Conservation (phyloP, 441 rosid genomes). For the Brassica balearica region DNA sequence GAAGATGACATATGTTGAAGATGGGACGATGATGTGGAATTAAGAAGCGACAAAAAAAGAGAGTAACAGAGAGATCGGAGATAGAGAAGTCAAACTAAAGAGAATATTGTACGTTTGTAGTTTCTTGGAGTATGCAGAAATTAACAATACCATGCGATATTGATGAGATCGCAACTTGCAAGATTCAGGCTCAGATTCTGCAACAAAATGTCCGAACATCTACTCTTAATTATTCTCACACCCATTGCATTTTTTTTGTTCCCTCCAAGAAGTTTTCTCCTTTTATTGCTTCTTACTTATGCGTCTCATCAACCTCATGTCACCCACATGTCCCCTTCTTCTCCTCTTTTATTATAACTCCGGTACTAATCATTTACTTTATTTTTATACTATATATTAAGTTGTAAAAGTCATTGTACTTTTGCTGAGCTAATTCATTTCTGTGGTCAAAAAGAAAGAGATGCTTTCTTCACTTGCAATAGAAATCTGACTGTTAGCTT, state of each 20-base stretch:
- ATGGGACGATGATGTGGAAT: conserved; percentile 39
- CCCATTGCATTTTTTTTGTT: conserved; percentile 38
- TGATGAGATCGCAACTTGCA: conserved; percentile 56
- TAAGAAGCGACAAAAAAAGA: conserved; percentile 38
- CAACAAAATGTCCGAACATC: conserved; percentile 38
- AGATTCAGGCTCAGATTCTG: conserved; percentile 57
- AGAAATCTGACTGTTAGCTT: neutral
- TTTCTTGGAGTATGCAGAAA: conserved; percentile 33
- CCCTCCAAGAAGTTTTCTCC: conserved; percentile 32
- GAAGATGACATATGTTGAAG: conserved; percentile 37
- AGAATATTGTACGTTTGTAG: conserved; percentile 41
- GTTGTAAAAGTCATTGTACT: conserved; percentile 1
- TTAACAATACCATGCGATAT: conserved; percentile 46
- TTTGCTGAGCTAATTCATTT: neutral
- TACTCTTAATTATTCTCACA: conserved; percentile 34
- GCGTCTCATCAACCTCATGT: conserved; percentile 46
- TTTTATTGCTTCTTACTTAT: conserved; percentile 42
- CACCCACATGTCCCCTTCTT: conserved; percentile 44
- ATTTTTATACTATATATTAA: neutral
- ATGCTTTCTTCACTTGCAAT: neutral
- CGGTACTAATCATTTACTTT: conserved; percentile 1
- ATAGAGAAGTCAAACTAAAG: conserved; percentile 36
- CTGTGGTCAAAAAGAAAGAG: conserved; percentile 1
- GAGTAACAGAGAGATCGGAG: conserved; percentile 33
- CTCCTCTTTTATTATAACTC: neutral